Conservation (phyloP, 192 early-diverging fungal species). For the Backusella morwellensis region DNA sequence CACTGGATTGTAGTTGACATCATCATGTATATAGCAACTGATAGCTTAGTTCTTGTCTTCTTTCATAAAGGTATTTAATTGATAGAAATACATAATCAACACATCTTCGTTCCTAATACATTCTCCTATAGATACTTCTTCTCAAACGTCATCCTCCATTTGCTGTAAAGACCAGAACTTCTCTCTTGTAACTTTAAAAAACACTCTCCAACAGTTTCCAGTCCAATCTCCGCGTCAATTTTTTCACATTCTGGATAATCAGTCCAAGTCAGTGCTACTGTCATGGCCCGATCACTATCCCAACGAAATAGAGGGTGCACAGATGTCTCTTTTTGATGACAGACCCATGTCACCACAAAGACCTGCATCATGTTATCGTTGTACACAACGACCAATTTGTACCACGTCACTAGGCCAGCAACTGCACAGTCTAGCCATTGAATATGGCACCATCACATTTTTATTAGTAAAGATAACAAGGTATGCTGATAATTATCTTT, state of each 20-base stretch:
- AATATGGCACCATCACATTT: slow-evolving; percentile 33
- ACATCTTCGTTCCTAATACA: neutral
- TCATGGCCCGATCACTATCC: slow-evolving; percentile 14
- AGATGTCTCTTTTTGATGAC: neutral
- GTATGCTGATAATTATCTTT: neutral
- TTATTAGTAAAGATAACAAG: slow-evolving; percentile 18
- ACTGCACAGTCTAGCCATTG: slow-evolving; percentile 20
- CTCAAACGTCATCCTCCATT: neutral
- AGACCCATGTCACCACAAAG: slow-evolving; percentile 5
- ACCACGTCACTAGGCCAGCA: slow-evolving; percentile 3
- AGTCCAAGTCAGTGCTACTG: slow-evolving; percentile 14
- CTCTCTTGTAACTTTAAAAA: neutral
- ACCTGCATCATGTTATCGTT: slow-evolving; percentile 17
- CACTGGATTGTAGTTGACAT: slow-evolving; percentile 31
- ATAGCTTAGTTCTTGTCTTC: slow-evolving; percentile 24
- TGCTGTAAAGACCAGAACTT: slow-evolving; percentile 7
- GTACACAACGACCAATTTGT: slow-evolving; percentile 2
- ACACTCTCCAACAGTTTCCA: neutral
- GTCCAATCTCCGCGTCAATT: slow-evolving; percentile 8
- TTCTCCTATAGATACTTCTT: neutral
- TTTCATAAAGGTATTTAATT: slow-evolving; percentile 15
- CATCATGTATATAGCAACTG: slow-evolving; percentile 33
- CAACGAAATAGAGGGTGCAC: slow-evolving; percentile 5
- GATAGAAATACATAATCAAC: slow-evolving; percentile 7
- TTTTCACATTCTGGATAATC: slow-evolving; percentile 16